Evolutionary conservation across 371 early-diverging fungal genomes (phyloP), one percentile per base, ranked within the genome.

Genomic region (Basidiobolus meristosporus): DNA sequence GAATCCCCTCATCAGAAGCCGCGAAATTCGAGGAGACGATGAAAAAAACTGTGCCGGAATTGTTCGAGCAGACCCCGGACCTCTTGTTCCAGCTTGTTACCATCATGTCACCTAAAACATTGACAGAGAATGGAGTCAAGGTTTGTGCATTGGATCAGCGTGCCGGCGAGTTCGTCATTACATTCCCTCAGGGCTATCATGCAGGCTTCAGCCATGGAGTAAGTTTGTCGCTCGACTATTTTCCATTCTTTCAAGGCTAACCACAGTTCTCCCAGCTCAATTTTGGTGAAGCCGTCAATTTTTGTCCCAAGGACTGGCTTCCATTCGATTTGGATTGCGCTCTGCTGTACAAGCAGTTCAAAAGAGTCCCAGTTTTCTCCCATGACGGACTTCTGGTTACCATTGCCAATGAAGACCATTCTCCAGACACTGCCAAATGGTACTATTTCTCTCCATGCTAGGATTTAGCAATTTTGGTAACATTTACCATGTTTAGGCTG

Each of bases 191-290:
- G 43, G 80, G 87, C 1, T 96, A 93, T 53, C 97, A 96, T 48
- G 82, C 87, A 0, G 97, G 95, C 1, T 90, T 96, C 55, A 96
- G 92, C 52, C 91, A 92, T 34, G 97, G 97, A 19, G 80, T 79
- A 68, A 53, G 60, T 46, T 35, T 14, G 10, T 36, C 5, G 39
- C 31, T 2, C 17, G 28, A 22, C 14, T 36, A 1, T 4, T 38
- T 31, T 26, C 15, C 39, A 2, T 38, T 33, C 36, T 0, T 30
- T n/a, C 31, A 37, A 12, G 18, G 12, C 22, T 43, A 5, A 14
- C 9, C 10, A 16, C 14, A 40, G 57, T 30, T 45, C 31, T 29
- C 37, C 0, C 41, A 71, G 68, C 82, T 91, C 50, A 95, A 95
- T 59, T 82, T 86, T 51, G 82, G 82, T 34, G 96, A 96, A 55